Percentiles rank a stretch among this genome's conserved stretches.
These are phyloP conservation scores for Phytophthora hybrid DNA, from an alignment of 352 stramenopile genomes.

Conservation along the genomic window DNA sequence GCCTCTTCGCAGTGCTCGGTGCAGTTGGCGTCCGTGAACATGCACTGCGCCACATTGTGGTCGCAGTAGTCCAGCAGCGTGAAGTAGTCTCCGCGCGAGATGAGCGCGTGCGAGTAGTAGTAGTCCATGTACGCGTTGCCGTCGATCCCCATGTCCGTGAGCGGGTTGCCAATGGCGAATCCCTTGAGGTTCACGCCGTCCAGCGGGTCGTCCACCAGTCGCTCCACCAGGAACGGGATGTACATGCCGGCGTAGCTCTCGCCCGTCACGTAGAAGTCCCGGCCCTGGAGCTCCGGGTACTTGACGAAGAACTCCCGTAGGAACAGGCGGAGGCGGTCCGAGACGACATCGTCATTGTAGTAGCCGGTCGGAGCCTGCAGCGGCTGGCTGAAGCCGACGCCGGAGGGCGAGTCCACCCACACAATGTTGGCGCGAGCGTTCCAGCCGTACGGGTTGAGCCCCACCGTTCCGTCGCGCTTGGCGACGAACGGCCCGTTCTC, in stretches of 20 bases:
- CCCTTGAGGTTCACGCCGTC: slow-evolving; percentile 62
- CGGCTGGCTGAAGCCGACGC: slow-evolving; percentile 82
- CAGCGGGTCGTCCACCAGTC: slow-evolving; percentile 63
- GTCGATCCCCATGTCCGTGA: slow-evolving; percentile 75
- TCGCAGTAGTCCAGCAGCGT: slow-evolving; percentile 60
- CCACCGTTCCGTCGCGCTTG: slow-evolving; percentile 54
- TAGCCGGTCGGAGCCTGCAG: slow-evolving; percentile 53
- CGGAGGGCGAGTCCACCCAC: slow-evolving; percentile 91
- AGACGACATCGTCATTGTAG: slow-evolving; percentile 74
- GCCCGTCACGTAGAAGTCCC: slow-evolving; percentile 87
- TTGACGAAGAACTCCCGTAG: slow-evolving; percentile 76
- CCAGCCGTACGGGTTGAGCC: slow-evolving; percentile 86
- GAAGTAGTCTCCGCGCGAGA: slow-evolving; percentile 70
- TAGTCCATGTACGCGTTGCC: slow-evolving; percentile 79
- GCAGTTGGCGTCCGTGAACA: slow-evolving; percentile 65
- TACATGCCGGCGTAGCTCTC: slow-evolving; percentile 93
- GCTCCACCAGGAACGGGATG: slow-evolving; percentile 81
- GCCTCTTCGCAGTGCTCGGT: slow-evolving; percentile 54
- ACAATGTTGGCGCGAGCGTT: slow-evolving; percentile 90
- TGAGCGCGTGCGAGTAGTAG: slow-evolving; percentile 82
- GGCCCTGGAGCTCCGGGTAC: slow-evolving; percentile 73
- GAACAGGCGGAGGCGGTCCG: slow-evolving; percentile 65
- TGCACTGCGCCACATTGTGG: slow-evolving; percentile 63
- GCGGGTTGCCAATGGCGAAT: slow-evolving; percentile 79
- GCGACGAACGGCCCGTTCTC: slow-evolving; percentile 80